Conservation (phyloP, 2,329 filamentous ascomycete species). For the Nannizzia gypsea region DNA sequence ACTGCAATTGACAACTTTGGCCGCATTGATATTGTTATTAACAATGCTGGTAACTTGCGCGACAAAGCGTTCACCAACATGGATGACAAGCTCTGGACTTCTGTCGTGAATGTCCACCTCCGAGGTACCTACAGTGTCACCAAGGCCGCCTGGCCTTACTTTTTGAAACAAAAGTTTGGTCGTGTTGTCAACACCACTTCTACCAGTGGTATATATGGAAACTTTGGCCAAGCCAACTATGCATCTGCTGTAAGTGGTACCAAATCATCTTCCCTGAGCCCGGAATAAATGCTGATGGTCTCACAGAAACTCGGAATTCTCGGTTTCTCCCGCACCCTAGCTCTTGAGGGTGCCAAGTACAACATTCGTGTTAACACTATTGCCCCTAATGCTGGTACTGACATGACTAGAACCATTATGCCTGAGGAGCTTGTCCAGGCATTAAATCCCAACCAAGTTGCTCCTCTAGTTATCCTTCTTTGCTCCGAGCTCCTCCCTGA, state of each 20-base stretch:
- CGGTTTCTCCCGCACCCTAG: constrained; percentile 85
- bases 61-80: constrained; percentile 98
- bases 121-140: constrained; percentile 92
- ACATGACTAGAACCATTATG: constrained; percentile 87
- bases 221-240: constrained; percentile 98
- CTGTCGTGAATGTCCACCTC: constrained; percentile 83
- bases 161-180: constrained; percentile 98
- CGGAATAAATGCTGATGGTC: constrained; percentile 4
- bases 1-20: constrained; percentile 86
- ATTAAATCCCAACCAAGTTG: constrained; percentile 98
- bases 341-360: constrained; percentile 88
- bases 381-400: constrained; percentile 89
- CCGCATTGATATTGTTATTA: constrained; percentile 87
- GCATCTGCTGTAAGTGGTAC: constrained; percentile 59
- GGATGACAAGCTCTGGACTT: constrained; percentile 87
- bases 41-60: constrained; percentile 94
- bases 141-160: constrained; percentile 94
- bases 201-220: constrained; percentile 95
- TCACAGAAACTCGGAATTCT: constrained; percentile 76
- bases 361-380: constrained; percentile 98
- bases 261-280: constrained; percentile 9
- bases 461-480: constrained; percentile 78
- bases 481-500: constrained; percentile 77
- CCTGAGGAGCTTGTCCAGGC: constrained; percentile 96
- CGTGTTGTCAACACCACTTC: constrained; percentile 94